Evolutionary conservation across 2,329 filamentous ascomycete genomes (phyloP).

Genomic region (Bretziella fagacearum): DNA sequence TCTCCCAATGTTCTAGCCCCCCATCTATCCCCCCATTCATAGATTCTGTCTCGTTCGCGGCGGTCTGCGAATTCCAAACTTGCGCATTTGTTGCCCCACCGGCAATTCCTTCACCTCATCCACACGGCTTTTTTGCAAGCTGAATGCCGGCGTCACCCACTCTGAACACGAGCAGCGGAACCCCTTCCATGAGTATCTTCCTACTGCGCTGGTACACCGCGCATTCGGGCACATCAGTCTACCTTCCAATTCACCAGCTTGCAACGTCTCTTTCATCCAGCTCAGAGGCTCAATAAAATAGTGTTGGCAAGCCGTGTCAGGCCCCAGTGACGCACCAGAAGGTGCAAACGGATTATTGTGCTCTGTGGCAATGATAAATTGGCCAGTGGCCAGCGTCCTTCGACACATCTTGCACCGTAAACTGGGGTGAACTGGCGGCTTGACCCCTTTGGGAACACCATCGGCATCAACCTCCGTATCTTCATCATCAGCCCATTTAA

Average conservation of each 20-base stretch:
- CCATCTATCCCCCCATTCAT: not conserved
- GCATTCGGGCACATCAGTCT: constrained; percentile 64
- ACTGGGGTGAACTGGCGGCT: constrained; percentile 15
- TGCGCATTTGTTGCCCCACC: constrained; percentile 14
- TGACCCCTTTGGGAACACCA: constrained; percentile 12
- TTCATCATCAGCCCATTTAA: constrained; percentile 16
- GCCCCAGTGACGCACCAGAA: constrained; percentile 15
- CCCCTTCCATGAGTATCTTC: constrained; percentile 92
- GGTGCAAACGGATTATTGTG: constrained; percentile 30
- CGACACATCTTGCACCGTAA: constrained; percentile 87
- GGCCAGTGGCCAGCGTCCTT: constrained; percentile 36
- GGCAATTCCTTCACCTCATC: constrained; percentile 41
- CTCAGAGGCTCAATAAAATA: constrained; percentile 82
- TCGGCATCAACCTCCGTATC: constrained; percentile 14
- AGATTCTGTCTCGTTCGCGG: constrained; percentile 28
- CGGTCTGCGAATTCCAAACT: constrained; percentile 38
- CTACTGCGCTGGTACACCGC: constrained; percentile 67
- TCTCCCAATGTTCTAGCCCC: too few species aligned
- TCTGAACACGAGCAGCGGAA: constrained; percentile 79
- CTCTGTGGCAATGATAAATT: constrained; percentile 40
- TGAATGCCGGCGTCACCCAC: constrained; percentile 86
- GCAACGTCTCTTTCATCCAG: constrained; percentile 82
- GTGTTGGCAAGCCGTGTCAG: constrained; percentile 48
- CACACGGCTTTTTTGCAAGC: constrained; percentile 62
- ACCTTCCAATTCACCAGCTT: constrained; percentile 66